Conservation (phyloP, 2,329 filamentous ascomycete species). For the Colletotrichum chlorophyti region DNA sequence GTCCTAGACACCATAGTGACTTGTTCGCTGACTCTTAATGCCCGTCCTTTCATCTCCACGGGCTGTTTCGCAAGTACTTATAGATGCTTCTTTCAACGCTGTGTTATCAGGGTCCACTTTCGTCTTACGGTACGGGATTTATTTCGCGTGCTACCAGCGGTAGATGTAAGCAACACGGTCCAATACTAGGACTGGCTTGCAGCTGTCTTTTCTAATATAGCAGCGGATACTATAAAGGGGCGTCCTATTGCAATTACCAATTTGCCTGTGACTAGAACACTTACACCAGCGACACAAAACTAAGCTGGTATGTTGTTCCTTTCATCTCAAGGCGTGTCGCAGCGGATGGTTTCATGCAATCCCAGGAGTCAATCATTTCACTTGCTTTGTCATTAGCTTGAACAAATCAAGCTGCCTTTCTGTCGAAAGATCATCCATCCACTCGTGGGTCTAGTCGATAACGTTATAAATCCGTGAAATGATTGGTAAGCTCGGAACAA, state of each 20-base stretch:
- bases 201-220: not conserved
- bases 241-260: too few relatives aligned
- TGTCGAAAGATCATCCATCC: not conserved
- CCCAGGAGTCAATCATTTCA: constrained; percentile 3
- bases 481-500: constrained; percentile 13
- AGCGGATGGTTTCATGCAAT: constrained; percentile 7
- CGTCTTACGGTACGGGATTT: not conserved
- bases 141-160: not conserved
- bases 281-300: not conserved
- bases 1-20: constrained; percentile 30
- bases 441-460: too few relatives aligned
- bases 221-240: not conserved
- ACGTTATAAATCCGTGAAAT: not conserved
- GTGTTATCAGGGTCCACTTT: too few relatives aligned
- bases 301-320: not conserved
- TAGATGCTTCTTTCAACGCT: not conserved
- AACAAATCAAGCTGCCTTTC: not conserved
- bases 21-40: not conserved
- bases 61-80: not conserved
- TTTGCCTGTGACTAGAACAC: not conserved
- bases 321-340: not conserved
- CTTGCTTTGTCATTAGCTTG: not conserved
- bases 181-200: not conserved
- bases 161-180: not conserved
- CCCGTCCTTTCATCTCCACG: not conserved